Conservation (phyloP, 2,329 filamentous ascomycete genomes). For the Aspergillus brunneoviolaceus region DNA sequence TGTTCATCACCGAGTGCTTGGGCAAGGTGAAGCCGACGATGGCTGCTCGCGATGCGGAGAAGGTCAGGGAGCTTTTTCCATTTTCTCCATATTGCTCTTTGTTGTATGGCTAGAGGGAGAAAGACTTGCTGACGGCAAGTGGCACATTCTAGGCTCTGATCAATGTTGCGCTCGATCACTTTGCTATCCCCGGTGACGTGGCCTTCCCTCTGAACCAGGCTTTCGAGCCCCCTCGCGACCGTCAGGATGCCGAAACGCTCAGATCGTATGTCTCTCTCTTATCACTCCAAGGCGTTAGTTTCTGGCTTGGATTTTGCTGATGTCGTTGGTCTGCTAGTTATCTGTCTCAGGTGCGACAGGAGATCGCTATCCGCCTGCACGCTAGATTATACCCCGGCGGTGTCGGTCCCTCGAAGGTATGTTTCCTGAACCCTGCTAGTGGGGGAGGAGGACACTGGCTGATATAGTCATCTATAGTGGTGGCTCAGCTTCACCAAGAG, state of each 20-base stretch:
- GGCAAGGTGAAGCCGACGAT: constrained; percentile 79
- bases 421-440: constrained; percentile 9
- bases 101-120: neutral
- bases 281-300: no score
- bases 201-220: constrained; percentile 94
- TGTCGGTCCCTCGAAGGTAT: constrained; percentile 63
- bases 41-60: constrained; percentile 64
- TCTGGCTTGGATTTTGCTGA: neutral
- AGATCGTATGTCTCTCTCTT: constrained; percentile 63
- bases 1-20: constrained; percentile 89
- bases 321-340: constrained; percentile 33
- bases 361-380: constrained; percentile 78
- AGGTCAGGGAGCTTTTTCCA: constrained; percentile 43
- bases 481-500: constrained; percentile 99
- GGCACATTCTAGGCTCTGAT: constrained; percentile 67
- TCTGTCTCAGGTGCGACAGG: constrained; percentile 87
- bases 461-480: constrained; percentile 61
- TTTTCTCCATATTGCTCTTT: no score
- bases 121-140: neutral
- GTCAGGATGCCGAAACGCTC: constrained; percentile 85
- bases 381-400: constrained; percentile 81
- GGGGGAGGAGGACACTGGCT: neutral
- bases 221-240: constrained; percentile 82
- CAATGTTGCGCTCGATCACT: constrained; percentile 91
- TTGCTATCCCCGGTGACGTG: constrained; percentile 90